Conservation (phyloP, 768 basidiomycete species). For the Cyclocybe cylindracea region DNA sequence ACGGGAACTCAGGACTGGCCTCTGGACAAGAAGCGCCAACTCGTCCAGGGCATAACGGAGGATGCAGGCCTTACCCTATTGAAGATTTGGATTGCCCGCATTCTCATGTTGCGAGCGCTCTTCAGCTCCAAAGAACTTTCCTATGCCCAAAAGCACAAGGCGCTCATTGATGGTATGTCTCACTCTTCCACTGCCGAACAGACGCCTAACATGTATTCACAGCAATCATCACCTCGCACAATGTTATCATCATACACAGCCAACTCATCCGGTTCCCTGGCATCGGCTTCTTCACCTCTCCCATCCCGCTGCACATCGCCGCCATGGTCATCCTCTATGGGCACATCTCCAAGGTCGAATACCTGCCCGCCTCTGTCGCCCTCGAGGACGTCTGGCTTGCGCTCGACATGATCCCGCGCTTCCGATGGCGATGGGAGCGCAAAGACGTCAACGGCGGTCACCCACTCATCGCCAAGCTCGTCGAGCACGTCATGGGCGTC, state of each 20-base stretch:
- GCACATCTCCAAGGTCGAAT: slow-evolving; percentile 77
- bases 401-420: slow-evolving; percentile 83
- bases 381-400: slow-evolving; percentile 86
- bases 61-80: slow-evolving; percentile 82
- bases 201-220: slow-evolving; percentile 3
- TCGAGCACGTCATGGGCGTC: slow-evolving; percentile 77
- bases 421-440: slow-evolving; percentile 92
- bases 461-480: slow-evolving; percentile 82
- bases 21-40: slow-evolving; percentile 59
- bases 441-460: slow-evolving; percentile 79
- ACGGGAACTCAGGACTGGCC: slow-evolving; percentile 78
- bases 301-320: slow-evolving; percentile 85
- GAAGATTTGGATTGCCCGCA: slow-evolving; percentile 81
- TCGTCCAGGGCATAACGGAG: slow-evolving; percentile 75
- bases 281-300: slow-evolving; percentile 86
- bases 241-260: slow-evolving; percentile 82
- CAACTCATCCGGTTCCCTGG: slow-evolving; percentile 84
- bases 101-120: slow-evolving; percentile 74
- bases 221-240: slow-evolving; percentile 88
- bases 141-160: slow-evolving; percentile 65
- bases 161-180: slow-evolving; percentile 73
- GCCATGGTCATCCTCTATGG: slow-evolving; percentile 92
- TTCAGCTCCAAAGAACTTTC: slow-evolving; percentile 77
- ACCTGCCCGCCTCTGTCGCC: slow-evolving; percentile 61
- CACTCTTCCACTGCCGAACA: not conserved